Evolutionary conservation across 2,329 filamentous ascomycete genomes (phyloP).

Genomic region (Monilinia aucupariae): DNA sequence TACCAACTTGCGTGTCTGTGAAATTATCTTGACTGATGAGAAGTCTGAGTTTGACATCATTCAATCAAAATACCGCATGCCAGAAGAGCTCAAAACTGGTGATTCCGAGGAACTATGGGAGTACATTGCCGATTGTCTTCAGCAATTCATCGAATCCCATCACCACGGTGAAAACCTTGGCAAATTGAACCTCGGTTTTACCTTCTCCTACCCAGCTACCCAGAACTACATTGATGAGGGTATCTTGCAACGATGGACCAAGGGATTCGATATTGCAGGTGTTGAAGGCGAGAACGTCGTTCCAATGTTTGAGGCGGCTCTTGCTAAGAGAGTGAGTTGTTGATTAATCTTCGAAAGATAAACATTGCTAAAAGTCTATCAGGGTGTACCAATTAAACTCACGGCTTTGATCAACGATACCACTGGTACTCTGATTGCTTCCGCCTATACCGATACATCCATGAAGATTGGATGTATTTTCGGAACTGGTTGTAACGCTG

Average conservation of each 20-base stretch:
- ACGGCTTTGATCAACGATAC: constrained; percentile 96
- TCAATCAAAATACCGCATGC: constrained; percentile 94
- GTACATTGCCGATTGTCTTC: constrained; percentile 86
- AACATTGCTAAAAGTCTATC: constrained; percentile 21
- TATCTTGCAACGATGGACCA: constrained; percentile 91
- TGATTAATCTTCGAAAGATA: background rate
- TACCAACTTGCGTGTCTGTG: constrained; percentile 91
- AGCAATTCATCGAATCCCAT: constrained; percentile 85
- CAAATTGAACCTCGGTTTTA: constrained; percentile 79
- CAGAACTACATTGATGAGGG: constrained; percentile 93
- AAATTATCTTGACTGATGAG: constrained; percentile 80
- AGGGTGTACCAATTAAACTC: constrained; percentile 88
- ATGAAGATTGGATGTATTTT: constrained; percentile 98
- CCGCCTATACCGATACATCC: constrained; percentile 86
- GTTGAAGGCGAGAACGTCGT: constrained; percentile 90
- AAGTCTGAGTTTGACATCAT: constrained; percentile 91
- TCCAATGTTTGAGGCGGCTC: constrained; percentile 75
- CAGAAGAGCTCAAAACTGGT: constrained; percentile 84
- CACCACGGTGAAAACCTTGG: constrained; percentile 62
- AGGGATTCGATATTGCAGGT: constrained; percentile 90
- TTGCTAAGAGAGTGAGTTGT: constrained; percentile 57
- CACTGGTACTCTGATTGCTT: constrained; percentile 93
- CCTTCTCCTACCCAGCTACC: constrained; percentile 91
- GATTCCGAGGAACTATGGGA: constrained; percentile 84
- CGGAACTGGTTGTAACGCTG: constrained; percentile 95